Evolutionary conservation across 2,329 filamentous ascomycete genomes (phyloP).

Genomic region (Phialophora chinensis): DNA sequence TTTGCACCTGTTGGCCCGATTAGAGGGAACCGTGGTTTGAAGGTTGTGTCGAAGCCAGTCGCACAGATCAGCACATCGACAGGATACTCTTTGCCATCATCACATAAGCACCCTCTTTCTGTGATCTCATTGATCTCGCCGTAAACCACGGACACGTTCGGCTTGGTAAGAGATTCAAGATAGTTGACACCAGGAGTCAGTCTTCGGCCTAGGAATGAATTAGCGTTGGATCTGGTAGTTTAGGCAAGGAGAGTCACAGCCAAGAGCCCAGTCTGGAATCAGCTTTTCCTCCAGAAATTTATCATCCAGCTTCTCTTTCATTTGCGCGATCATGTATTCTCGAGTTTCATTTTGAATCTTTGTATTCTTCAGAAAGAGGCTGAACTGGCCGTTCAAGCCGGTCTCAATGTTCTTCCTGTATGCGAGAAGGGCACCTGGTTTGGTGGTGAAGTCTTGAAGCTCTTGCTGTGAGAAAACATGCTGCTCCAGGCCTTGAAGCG

Average conservation of each 20-base stretch:
- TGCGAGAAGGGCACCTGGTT: constrained; percentile 33
- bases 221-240: constrained; percentile 35
- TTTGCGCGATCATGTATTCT: constrained; percentile 30
- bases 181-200: constrained; percentile 37
- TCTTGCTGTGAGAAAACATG: constrained; percentile 37
- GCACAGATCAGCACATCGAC: constrained; percentile 44
- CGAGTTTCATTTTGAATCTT: constrained; percentile 29
- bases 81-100: constrained; percentile 42
- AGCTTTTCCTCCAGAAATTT: too few relatives aligned
- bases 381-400: constrained; percentile 39
- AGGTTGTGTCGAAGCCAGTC: constrained; percentile 33
- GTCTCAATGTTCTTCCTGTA: constrained; percentile 32
- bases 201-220: constrained; percentile 37
- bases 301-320: constrained; percentile 37
- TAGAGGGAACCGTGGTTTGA: constrained; percentile 45
- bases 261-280: too few relatives aligned
- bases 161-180: constrained; percentile 36
- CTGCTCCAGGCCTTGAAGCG: constrained; percentile 32
- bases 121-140: constrained; percentile 34
- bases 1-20: constrained; percentile 40
- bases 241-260: constrained; percentile 14
- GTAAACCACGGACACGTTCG: constrained; percentile 38
- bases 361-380: constrained; percentile 26
- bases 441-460: constrained; percentile 28
- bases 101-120: constrained; percentile 29